Evolutionary conservation across 1,284 basidiomycete genomes (phyloP).

Genomic region (Erythrobasidium hasegawianum): DNA sequence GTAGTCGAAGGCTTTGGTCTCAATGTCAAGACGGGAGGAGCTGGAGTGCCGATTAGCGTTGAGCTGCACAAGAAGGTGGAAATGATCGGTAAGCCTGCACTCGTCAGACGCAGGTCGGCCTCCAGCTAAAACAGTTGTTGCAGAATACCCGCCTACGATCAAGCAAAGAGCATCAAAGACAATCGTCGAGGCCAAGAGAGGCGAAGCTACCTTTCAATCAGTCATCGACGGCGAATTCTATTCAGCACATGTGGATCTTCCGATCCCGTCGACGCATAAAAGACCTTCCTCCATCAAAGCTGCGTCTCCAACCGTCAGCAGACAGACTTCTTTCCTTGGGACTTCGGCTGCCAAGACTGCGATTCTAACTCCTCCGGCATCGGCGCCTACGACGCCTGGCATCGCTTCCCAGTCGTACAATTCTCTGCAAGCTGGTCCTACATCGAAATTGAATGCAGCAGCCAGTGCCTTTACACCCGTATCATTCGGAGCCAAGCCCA

Average conservation of each 20-base stretch:
- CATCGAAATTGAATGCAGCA: constrained; percentile 13
- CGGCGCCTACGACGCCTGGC: constrained; percentile 8
- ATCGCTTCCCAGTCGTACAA: not conserved
- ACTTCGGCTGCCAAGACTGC: not conserved
- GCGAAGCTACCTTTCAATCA: constrained; percentile 60
- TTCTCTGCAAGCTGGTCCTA: not conserved
- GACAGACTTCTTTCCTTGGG: constrained; percentile 1
- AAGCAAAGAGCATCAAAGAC: constrained; percentile 52
- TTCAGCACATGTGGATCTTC: constrained; percentile 19
- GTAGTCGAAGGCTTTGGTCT: constrained; percentile 49
- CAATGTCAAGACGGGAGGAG: constrained; percentile 34
- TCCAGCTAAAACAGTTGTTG: constrained; percentile 52
- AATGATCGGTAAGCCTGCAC: constrained; percentile 36
- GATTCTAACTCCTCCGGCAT: not conserved
- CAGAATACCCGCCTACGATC: constrained; percentile 46
- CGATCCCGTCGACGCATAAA: constrained; percentile 1
- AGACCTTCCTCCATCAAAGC: constrained; percentile 16
- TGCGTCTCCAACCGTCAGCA: not conserved
- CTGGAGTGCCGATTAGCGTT: constrained; percentile 30
- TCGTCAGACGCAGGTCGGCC: too few relatives aligned
- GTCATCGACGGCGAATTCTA: constrained; percentile 71
- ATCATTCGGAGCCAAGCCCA: not conserved
- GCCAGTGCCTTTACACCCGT: constrained; percentile 12
- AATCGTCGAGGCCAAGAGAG: constrained; percentile 70
- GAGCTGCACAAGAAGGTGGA: constrained; percentile 39